These are phyloP conservation scores for Ceratocystis lukuohia DNA, from an alignment of 2,329 filamentous ascomycete species.

Conservation along the genomic window DNA sequence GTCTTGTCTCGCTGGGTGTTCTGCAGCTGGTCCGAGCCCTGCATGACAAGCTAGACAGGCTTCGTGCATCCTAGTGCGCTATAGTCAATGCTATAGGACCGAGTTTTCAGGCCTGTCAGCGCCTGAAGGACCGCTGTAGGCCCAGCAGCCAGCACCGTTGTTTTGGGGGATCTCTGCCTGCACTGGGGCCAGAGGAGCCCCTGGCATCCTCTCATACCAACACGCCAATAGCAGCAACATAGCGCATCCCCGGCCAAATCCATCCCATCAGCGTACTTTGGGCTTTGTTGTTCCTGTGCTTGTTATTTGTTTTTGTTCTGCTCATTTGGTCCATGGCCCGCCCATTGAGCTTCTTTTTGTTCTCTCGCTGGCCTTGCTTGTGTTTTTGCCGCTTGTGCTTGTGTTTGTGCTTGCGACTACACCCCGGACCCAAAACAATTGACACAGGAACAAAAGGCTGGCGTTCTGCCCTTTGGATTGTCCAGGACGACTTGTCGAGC, in stretches of 20 bases:
- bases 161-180: no score
- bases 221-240: neutral
- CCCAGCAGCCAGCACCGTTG: neutral
- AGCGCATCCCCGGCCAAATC: neutral
- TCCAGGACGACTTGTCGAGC: neutral
- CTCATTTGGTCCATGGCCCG: neutral
- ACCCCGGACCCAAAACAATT: constrained; percentile 16
- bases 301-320: constrained; percentile 1
- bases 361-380: neutral
- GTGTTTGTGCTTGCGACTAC: neutral
- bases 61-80: neutral
- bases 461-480: constrained; percentile 21
- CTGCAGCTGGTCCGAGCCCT: neutral
- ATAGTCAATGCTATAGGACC: neutral
- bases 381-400: constrained; percentile 2
- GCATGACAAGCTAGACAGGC: neutral
- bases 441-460: constrained; percentile 27
- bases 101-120: neutral
- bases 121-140: no score
- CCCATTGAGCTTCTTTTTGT: neutral
- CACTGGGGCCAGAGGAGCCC: neutral
- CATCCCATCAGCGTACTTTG: neutral
- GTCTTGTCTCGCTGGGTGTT: no score
- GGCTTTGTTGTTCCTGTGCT: neutral
- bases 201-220: neutral